phyloP scores from a whole-genome alignment of 2,329 filamentous ascomycete genomes.

The Cryoendolithus antarcticus region DNA sequence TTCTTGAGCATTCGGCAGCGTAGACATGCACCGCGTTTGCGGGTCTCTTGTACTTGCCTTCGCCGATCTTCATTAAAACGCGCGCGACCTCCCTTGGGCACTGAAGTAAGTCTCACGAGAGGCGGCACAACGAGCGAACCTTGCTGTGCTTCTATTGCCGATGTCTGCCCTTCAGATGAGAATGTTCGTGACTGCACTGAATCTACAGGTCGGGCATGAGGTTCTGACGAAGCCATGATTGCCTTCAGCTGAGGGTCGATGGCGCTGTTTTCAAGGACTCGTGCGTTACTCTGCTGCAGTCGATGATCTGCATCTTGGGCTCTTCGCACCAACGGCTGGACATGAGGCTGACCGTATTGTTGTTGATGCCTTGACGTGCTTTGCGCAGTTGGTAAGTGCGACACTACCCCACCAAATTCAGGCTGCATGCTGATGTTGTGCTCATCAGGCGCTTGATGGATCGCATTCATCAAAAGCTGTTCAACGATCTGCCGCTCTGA shows the following conservation, averaged over 20 bases:
- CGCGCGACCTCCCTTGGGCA: constrained; percentile 24
- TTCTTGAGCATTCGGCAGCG: constrained; percentile 55
- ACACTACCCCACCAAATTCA: constrained; percentile 14
- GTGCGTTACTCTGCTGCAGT: background rate
- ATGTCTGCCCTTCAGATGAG: no score
- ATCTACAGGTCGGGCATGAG: no score
- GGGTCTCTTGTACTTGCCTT: constrained; percentile 47
- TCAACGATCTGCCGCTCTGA: background rate
- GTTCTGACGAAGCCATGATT: no score
- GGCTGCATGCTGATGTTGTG: constrained; percentile 22
- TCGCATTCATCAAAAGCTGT: background rate
- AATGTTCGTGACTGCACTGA: no score
- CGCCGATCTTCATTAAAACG: constrained; percentile 45
- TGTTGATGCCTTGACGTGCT: no score
- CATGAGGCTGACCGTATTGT: no score
- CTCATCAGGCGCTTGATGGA: no score
- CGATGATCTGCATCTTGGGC: constrained; percentile 2
- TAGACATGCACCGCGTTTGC: constrained; percentile 49
- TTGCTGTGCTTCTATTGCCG: constrained; percentile 3
- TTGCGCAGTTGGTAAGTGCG: no score
- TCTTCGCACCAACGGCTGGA: no score
- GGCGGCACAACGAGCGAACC: background rate
- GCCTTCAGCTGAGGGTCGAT: no score
- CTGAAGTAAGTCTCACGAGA: no score
- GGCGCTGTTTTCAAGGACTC: no score